phyloP scores from a whole-genome alignment of 1,284 basidiomycete species.

The Irpex sp. region DNA sequence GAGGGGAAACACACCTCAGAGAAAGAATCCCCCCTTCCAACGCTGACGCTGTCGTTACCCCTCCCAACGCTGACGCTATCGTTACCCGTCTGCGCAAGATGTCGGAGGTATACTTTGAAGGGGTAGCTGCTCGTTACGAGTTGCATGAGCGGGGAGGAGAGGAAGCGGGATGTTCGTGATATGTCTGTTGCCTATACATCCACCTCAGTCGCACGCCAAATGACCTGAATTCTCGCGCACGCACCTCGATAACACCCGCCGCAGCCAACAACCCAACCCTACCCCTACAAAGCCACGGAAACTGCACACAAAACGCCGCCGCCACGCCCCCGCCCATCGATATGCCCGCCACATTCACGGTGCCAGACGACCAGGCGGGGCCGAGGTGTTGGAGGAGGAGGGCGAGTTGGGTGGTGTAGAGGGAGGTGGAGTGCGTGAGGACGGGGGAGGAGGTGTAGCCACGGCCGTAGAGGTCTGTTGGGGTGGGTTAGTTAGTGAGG shows the following conservation, averaged over 20 bases:
- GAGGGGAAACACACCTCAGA: slow-evolving; percentile 30
- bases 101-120: slow-evolving; percentile 52
- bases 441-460: slow-evolving; percentile 78
- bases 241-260: slow-evolving; percentile 64
- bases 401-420: slow-evolving; percentile 76
- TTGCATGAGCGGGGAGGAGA: slow-evolving; percentile 69
- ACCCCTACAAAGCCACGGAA: slow-evolving; percentile 64
- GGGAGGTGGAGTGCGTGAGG: slow-evolving; percentile 53
- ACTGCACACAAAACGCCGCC: slow-evolving; percentile 62
- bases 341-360: slow-evolving; percentile 57
- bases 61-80: too few species aligned
- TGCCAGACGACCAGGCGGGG: slow-evolving; percentile 44
- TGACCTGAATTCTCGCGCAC: slow-evolving; percentile 1
- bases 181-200: slow-evolving; percentile 52
- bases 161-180: slow-evolving; percentile 66
- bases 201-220: too few species aligned
- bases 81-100: slow-evolving; percentile 31
- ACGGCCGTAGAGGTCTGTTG: slow-evolving; percentile 70
- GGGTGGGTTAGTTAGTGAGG: slow-evolving; percentile 9
- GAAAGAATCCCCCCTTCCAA: slow-evolving; percentile 27
- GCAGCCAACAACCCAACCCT: slow-evolving; percentile 64
- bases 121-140: slow-evolving; percentile 55
- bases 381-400: slow-evolving; percentile 72
- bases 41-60: too few species aligned
- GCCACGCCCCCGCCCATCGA: slow-evolving; percentile 80